phyloP scores from a whole-genome alignment of 2,329 filamentous ascomycete genomes.

The Teratosphaeriaceae sp. region DNA sequence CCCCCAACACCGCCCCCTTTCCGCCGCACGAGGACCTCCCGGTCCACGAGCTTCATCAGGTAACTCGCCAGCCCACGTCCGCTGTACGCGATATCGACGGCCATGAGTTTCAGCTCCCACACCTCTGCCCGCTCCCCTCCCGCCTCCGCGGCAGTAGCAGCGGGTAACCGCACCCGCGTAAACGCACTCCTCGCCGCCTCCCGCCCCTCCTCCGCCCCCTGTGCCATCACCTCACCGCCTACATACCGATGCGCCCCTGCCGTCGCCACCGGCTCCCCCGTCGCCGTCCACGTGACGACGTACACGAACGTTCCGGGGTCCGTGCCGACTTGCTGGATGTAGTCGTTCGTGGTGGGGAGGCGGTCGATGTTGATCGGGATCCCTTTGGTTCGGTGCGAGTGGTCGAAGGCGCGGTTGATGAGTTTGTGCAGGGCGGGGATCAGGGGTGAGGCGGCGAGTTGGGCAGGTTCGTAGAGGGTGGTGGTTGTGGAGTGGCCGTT shows the following conservation, averaged over 20 bases:
- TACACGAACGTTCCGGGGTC: slow-evolving; percentile 14
- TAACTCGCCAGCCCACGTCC: slow-evolving; percentile 14
- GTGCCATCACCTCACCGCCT: background rate
- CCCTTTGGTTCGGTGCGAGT: background rate
- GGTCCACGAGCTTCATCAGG: slow-evolving; percentile 15
- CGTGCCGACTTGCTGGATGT: slow-evolving; percentile 8
- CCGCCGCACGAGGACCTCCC: too few species aligned
- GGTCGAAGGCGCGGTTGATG: slow-evolving; percentile 14
- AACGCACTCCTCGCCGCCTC: slow-evolving; percentile 3
- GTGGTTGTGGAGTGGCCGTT: slow-evolving; percentile 10
- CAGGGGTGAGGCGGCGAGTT: slow-evolving; percentile 7
- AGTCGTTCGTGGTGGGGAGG: slow-evolving; percentile 3
- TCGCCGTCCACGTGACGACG: slow-evolving; percentile 8
- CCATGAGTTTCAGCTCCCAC: slow-evolving; percentile 15
- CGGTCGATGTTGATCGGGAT: background rate
- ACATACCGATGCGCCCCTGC: slow-evolving; percentile 13
- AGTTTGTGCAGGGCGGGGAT: slow-evolving; percentile 8
- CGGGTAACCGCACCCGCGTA: slow-evolving; percentile 2
- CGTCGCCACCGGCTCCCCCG: slow-evolving; percentile 8
- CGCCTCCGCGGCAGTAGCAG: background rate
- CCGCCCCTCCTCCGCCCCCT: background rate
- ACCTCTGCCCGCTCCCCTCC: slow-evolving; percentile 4
- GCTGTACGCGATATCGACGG: slow-evolving; percentile 10
- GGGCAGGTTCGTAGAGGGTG: slow-evolving; percentile 11
- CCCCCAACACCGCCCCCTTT: slow-evolving; percentile 7